Base-by-base conservation (phyloP, 2,329 filamentous ascomycete genomes). In the Colletotrichum sp. region DNA sequence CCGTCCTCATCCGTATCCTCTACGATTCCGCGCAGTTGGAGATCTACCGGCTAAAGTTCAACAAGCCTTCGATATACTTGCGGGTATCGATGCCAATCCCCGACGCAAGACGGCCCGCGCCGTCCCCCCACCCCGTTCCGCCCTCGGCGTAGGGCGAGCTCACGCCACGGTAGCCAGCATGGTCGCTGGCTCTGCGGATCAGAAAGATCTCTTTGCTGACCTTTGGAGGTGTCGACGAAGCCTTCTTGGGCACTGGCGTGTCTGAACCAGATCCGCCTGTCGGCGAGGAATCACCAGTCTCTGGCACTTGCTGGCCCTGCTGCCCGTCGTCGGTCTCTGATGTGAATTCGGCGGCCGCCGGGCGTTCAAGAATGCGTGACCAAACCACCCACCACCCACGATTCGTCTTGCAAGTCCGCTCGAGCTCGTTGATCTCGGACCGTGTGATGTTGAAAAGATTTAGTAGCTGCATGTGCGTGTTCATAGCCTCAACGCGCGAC, bases 1-100 rank as follows among this genome's bases (percentile, higher is more conserved):
- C 61, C 11, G 6, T 33, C 15, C 57, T 21, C 33, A 21, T 21
- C 21, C 57, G 43, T 61, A 21, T 13, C 16, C 13, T 66, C 9
- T 34, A 36, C n/a, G 15, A 34, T 29, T 15, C 31, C 16, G n/a
- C 29, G 27, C 24, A 6, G 5, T 36, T 18, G 34, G 15, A 55
- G 15, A 27, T 18, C 78, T 76, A 87, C 43, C 86, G 82, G 80
- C 88, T 89, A 79, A 95, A 81, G 79, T 88, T 94, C 81, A 95
- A 83, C 70, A 96, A 80, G 2, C 91, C 91, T 81, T 95, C 93
- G 6, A 95, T 90, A 81, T 95, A 95, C 80, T 89, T 90, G 81
- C 92, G 89, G 34, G 93, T 94, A 85, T 96, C 94, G 38, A 95
- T 88, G 0, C 94, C 94, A 76, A 96, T 94, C 0, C 93, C 94